Evolutionary conservation across 2,329 filamentous ascomycete species (phyloP), one percentile per base, ranked within the genome.

Genomic region (Lasiodiplodia gonubiensis): DNA sequence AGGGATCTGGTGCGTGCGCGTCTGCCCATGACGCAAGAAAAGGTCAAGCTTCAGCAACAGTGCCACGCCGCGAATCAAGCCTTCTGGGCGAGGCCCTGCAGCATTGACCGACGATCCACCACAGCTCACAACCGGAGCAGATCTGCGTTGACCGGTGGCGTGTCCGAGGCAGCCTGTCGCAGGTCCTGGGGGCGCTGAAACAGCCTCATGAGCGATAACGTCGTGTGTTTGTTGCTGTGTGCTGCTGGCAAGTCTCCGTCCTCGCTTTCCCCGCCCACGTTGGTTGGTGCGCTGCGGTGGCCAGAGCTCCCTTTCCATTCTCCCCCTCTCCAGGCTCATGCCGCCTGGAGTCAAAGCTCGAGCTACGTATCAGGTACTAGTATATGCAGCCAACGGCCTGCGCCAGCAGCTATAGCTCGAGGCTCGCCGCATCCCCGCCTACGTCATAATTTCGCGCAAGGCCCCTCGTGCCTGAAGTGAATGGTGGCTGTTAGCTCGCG

Each of bases 21-120:
- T 59, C 55, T 21, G 16, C 39, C 57, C 59, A 63, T 63, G 59
- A 63, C 59, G 59, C 59, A 63, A 63, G 59, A 49, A 3, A 21
- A 6, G 18, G 46, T 37, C 59, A 63, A 63, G 59, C 59, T 63
- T 63, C 59, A 37, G 25, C 23, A 8, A 25, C 16, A 27, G 35
- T 48, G 57, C 23, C 39, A 39, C 39, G 16, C 21, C 46, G 59
- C 46, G 37, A 59, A 59, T 59, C 54, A 59, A 59, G 54, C 54
- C 42, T 27, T 21, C 42, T 46, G 7, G 42, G 42, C 53, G 52
- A 18, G 18, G 52, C 52, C 52, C 52, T 54, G 52, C 54, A 57
- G 52, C 54, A 57, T 57, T 42, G 35, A 57, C 54, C 16, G 42
- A 35, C 42, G 59, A 63, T 63, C 59, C 53, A 55, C 33, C 33